Evolutionary conservation across 345 rosid genomes (phyloP), one percentile per base, ranked within the genome.

Genomic region (Pistacia integerrima): DNA sequence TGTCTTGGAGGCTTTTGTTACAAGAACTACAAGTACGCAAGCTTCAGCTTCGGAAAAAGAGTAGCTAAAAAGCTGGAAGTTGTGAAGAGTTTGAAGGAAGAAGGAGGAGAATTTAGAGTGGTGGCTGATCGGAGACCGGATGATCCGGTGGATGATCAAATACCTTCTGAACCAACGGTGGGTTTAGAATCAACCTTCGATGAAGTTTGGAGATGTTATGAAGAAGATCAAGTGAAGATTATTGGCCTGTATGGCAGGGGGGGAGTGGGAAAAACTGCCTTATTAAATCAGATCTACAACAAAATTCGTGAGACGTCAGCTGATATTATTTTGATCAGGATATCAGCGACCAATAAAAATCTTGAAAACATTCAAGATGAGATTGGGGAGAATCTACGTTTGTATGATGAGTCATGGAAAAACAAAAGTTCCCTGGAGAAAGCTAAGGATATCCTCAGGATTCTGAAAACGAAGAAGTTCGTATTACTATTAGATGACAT

Each of bases 231-330:
- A 2, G 20, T 5, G 56, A 46, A 46, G 35, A 35, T 36, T 46
- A 51, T 63, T 18, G 76, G 76, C 48, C 5, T 73, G n/a, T 33
- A 46, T 63, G 76, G 76, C 4, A 2, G 0, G 8, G 35, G 77
- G 28, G 76, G 69, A 0, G 72, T 68, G 1, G 58, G 61, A 0
- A 69, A 69, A n/a, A 55, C 73, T 70, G 56, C 73, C 10, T 1
- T 35, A 0, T 55, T 69, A 3, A 54, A 30, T 7, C 60, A 54
- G 12, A 13, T 13, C 46, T 41, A 5, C 46, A 41, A 41, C 46
- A 41, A 8, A 8, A 5, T 41, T 8, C 46, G 8, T 41, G 46
- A 41, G 46, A 41, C 46, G 6, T 41, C 9, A 5, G 46, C 8
- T 41, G 9, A 41, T 41, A 41, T 7, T 1, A 41, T 8, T 41